Percentiles rank a stretch among this genome's conserved stretches.
Conservation (phyloP, 1,139 yeast genomes). For the Candida gigantensis region DNA sequence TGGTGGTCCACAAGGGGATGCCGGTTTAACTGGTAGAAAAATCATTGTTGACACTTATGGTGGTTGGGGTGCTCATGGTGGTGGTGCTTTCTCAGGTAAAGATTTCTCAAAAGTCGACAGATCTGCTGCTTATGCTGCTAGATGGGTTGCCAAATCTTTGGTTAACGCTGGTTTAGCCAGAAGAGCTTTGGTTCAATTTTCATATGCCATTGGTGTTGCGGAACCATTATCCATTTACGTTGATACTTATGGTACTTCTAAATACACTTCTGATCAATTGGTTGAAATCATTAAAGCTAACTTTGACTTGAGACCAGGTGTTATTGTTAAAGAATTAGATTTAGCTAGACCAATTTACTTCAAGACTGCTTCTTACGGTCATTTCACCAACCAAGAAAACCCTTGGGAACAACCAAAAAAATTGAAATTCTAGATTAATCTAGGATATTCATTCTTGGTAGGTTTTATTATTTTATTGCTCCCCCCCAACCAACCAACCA, state of each 20-base stretch:
- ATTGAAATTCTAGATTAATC: conserved; percentile 71
- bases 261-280: conserved; percentile 83
- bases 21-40: conserved; percentile 99
- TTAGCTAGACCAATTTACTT: conserved; percentile 98
- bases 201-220: conserved; percentile 99
- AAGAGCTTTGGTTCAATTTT: conserved; percentile 97
- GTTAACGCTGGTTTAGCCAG: conserved; percentile 93
- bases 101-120: conserved; percentile 99
- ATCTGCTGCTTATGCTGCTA: conserved; percentile 99
- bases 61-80: conserved; percentile 99
- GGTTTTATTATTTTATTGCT: conserved; percentile 11
- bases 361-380: conserved; percentile 99
- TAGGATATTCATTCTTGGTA: no score
- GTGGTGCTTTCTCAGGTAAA: conserved; percentile 99
- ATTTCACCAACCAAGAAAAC: conserved; percentile 93
- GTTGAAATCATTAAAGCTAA: conserved; percentile 88
- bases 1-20: conserved; percentile 99
- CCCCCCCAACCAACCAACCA: no score
- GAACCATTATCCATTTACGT: conserved; percentile 98
- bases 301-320: conserved; percentile 99
- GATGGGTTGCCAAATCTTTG: conserved; percentile 99
- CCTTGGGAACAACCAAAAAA: conserved; percentile 68
- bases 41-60: conserved; percentile 99
- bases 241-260: conserved; percentile 97
- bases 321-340: conserved; percentile 91